Evolutionary conservation across 2,329 filamentous ascomycete species (phyloP).

Genomic region (Allantophomopsis cytisporea): DNA sequence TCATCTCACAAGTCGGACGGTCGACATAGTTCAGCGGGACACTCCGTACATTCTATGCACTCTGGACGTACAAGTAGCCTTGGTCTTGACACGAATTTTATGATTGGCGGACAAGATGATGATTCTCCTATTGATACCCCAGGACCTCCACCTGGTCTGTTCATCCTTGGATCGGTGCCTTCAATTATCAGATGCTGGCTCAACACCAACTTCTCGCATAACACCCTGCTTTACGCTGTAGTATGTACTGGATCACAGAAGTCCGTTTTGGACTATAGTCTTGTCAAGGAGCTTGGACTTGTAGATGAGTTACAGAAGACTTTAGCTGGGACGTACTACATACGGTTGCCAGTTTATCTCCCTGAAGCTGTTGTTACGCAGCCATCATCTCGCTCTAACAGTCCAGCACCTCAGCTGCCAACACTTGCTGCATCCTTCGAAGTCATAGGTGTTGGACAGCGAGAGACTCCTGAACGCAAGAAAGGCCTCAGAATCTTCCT

Average conservation of each 20-base stretch:
- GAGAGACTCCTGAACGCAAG: slow-evolving; percentile 32
- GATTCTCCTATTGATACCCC: slow-evolving; percentile 60
- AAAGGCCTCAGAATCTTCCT: slow-evolving; percentile 74
- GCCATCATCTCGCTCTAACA: slow-evolving; percentile 57
- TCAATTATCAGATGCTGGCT: slow-evolving; percentile 95
- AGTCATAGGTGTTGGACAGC: slow-evolving; percentile 45
- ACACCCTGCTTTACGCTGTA: slow-evolving; percentile 78
- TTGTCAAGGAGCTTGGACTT: slow-evolving; percentile 64
- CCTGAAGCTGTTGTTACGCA: slow-evolving; percentile 80
- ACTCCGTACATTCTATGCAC: slow-evolving; percentile 57
- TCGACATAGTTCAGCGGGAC: slow-evolving; percentile 82
- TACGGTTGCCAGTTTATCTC: slow-evolving; percentile 74
- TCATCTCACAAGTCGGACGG: slow-evolving; percentile 94
- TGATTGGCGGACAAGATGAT: slow-evolving; percentile 46
- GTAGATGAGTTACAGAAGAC: slow-evolving; percentile 50
- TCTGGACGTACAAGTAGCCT: slow-evolving; percentile 80
- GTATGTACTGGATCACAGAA: slow-evolving; percentile 85
- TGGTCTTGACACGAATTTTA: slow-evolving; percentile 63
- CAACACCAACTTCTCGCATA: slow-evolving; percentile 78
- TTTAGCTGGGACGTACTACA: slow-evolving; percentile 50
- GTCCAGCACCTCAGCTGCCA: slow-evolving; percentile 67
- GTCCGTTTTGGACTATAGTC: slow-evolving; percentile 64
- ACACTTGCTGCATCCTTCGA: slow-evolving; percentile 71
- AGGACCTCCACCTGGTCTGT: slow-evolving; percentile 69
- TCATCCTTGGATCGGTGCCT: slow-evolving; percentile 77